These are phyloP conservation scores for Citrullus amarus DNA, from an alignment of 306 rosid species.

Conservation along the genomic window DNA sequence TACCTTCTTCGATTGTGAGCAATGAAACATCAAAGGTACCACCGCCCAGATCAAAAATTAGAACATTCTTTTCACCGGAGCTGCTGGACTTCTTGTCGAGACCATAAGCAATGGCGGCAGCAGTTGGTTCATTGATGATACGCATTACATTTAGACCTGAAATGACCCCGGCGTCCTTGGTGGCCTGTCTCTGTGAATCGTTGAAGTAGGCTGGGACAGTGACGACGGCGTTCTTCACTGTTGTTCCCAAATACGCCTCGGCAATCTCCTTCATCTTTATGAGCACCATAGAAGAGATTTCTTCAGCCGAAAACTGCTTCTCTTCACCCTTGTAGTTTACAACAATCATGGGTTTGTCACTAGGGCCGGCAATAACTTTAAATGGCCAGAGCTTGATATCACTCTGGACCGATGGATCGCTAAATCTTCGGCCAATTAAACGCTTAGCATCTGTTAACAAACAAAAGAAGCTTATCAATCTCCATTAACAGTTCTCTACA, in stretches of 20 bases:
- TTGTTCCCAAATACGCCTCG: conserved; percentile 39
- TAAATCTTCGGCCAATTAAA: conserved; percentile 44
- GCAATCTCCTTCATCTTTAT: conserved; percentile 64
- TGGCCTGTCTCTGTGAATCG: conserved; percentile 63
- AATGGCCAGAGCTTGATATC: conserved; percentile 68
- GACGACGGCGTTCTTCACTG: conserved; percentile 48
- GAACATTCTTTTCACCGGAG: conserved; percentile 48
- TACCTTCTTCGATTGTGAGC: conserved; percentile 64
- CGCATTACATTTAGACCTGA: conserved; percentile 53
- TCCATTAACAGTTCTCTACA: neutral
- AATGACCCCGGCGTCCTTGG: conserved; percentile 60
- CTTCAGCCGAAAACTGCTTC: conserved; percentile 51
- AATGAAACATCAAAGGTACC: conserved; percentile 72
- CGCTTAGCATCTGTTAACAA: conserved; percentile 44
- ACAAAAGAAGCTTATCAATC: neutral
- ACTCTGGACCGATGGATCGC: conserved; percentile 45
- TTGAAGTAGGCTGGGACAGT: conserved; percentile 61
- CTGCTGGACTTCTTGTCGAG: conserved; percentile 52
- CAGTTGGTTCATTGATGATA: conserved; percentile 63
- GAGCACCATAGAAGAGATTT: conserved; percentile 62
- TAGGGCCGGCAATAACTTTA: conserved; percentile 37
- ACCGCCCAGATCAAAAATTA: conserved; percentile 59
- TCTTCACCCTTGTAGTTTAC: conserved; percentile 53
- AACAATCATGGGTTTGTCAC: conserved; percentile 51
- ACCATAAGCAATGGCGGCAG: conserved; percentile 67